Conservation (phyloP, 1,284 basidiomycete species). For the Schizophyllum commune region DNA sequence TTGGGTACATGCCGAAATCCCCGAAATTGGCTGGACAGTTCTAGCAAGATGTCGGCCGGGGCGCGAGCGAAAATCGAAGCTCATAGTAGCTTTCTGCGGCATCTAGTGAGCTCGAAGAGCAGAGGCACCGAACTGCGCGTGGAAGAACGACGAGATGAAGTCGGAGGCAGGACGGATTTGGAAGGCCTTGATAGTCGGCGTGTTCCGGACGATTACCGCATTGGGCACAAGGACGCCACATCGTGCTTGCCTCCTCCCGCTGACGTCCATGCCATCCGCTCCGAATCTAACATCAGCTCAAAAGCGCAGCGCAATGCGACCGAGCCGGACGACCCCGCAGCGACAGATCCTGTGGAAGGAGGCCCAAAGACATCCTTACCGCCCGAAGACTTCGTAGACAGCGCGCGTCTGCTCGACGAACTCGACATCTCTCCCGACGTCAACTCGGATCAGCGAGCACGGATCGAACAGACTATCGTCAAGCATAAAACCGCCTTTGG, state of each 20-base stretch:
- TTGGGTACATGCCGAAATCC: constrained; percentile 7
- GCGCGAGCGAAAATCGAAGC: constrained; percentile 1
- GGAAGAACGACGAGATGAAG: neutral
- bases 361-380: neutral
- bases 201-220: neutral
- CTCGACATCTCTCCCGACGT: neutral
- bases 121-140: too few species aligned
- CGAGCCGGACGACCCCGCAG: constrained; percentile 4
- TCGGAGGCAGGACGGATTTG: neutral
- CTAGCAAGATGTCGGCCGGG: constrained; percentile 1
- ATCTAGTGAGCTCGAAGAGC: too few species aligned
- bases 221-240: neutral
- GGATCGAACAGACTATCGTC: neutral
- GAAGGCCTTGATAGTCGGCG: neutral
- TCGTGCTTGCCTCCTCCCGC: too few species aligned
- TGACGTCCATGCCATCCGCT: neutral
- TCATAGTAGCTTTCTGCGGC: neutral
- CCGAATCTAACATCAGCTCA: neutral
- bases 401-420: neutral
- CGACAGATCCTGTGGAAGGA: constrained; percentile 1
- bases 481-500: neutral
- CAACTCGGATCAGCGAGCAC: neutral
- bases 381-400: neutral
- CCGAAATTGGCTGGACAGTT: constrained; percentile 5
- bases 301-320: constrained; percentile 6